Evolutionary conservation across 441 rosid genomes (phyloP).

Genomic region (Euphorbia schlechtendalii): DNA sequence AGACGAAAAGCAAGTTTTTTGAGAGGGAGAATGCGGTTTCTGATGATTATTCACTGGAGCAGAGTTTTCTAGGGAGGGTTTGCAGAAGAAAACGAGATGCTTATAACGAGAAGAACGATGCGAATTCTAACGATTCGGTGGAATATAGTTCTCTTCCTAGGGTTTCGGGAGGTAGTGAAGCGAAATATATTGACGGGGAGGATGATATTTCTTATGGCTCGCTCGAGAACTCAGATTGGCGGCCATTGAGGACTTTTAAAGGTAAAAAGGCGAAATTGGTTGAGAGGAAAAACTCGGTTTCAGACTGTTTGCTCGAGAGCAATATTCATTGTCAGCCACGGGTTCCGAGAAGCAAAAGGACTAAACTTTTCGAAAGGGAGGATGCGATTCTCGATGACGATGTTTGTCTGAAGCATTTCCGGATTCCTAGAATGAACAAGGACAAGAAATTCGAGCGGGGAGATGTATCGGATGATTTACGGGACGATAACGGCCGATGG

Average conservation of each 20-base stretch:
- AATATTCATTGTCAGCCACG: conserved; percentile 16
- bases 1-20: conserved; percentile 22
- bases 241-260: conserved; percentile 25
- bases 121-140: conserved; percentile 30
- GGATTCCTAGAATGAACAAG: conserved; percentile 20
- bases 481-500: conserved; percentile 18
- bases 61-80: conserved; percentile 33
- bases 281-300: conserved; percentile 31
- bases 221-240: conserved; percentile 18
- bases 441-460: conserved; percentile 24
- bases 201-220: conserved; percentile 47
- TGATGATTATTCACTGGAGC: conserved; percentile 41
- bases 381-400: conserved; percentile 36
- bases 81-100: conserved; percentile 30
- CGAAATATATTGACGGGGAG: conserved; percentile 29
- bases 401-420: conserved; percentile 12
- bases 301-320: conserved; percentile 37
- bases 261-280: conserved; percentile 31
- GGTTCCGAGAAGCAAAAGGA: conserved; percentile 32
- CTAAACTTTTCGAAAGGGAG: conserved; percentile 33
- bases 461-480: conserved; percentile 32
- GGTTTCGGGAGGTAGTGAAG: conserved; percentile 25
- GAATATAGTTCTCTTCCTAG: conserved; percentile 24
- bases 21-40: conserved; percentile 41
- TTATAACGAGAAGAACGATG: conserved; percentile 26